Conservation (phyloP, 495 filamentous ascomycete species). For the Pyrenopolyporus hunteri region DNA sequence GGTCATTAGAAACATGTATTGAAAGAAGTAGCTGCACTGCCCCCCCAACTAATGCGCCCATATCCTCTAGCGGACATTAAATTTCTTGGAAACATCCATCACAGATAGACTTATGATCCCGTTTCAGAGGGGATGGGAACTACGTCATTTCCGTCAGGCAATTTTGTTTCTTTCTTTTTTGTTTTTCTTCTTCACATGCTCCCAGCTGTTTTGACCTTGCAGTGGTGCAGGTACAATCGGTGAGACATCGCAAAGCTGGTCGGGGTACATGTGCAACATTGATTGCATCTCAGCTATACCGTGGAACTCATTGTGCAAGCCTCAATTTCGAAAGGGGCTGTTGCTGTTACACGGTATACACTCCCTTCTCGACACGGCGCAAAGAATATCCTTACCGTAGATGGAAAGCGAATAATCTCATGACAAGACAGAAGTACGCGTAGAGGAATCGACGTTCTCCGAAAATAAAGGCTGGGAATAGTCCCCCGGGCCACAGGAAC, state of each 20-base stretch:
- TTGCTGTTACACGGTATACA: slow-evolving; percentile 2
- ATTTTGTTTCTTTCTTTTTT: slow-evolving; percentile 1
- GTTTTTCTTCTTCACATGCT: slow-evolving; percentile 13
- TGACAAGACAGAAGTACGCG: too few relatives aligned
- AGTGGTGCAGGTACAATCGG: neutral
- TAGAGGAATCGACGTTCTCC: neutral
- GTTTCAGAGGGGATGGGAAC: slow-evolving; percentile 22
- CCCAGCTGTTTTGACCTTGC: neutral
- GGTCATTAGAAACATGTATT: slow-evolving; percentile 33
- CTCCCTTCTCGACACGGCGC: too few relatives aligned
- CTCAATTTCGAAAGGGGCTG: slow-evolving; percentile 3
- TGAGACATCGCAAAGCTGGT: neutral
- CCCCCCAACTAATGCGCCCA: slow-evolving; percentile 11
- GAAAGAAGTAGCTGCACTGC: slow-evolving; percentile 35
- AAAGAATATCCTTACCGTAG: too few relatives aligned
- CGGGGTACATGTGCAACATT: neutral
- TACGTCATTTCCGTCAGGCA: slow-evolving; percentile 32
- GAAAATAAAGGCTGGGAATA: neutral
- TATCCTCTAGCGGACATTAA: neutral
- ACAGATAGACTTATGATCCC: neutral
- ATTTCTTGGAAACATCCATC: neutral
- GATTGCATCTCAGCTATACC: slow-evolving; percentile 2
- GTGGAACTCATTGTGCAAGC: slow-evolving; percentile 15
- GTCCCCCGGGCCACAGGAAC: neutral
- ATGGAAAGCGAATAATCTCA: too few relatives aligned